These are phyloP conservation scores for Leccinum barrowsii DNA, from an alignment of 768 basidiomycete genomes.

Conservation along the genomic window DNA sequence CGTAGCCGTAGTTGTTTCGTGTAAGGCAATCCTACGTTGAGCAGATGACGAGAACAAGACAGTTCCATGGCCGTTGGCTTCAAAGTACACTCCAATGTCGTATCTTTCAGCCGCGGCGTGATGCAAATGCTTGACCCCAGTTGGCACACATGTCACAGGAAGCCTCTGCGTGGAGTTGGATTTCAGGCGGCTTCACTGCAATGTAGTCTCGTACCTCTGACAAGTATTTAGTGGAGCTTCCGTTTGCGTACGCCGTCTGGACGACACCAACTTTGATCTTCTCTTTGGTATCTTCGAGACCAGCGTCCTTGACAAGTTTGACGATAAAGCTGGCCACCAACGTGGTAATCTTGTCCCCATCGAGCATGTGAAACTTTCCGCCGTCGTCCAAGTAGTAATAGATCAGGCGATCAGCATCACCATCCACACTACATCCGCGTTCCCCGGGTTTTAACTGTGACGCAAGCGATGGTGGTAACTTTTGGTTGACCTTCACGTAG, in stretches of 20 bases:
- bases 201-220: slow-evolving; percentile 51
- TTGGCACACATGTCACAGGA: slow-evolving; percentile 91
- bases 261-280: slow-evolving; percentile 88
- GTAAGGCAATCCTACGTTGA: slow-evolving; percentile 51
- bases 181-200: not conserved
- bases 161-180: slow-evolving; percentile 56
- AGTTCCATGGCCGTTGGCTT: slow-evolving; percentile 98
- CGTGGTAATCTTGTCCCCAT: slow-evolving; percentile 97
- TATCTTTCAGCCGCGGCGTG: slow-evolving; percentile 92
- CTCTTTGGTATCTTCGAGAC: slow-evolving; percentile 53
- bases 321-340: slow-evolving; percentile 91
- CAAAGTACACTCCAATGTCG: slow-evolving; percentile 97
- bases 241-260: slow-evolving; percentile 98
- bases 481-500: slow-evolving; percentile 92
- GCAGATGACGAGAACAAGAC: slow-evolving; percentile 87
- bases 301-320: slow-evolving; percentile 82
- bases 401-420: slow-evolving; percentile 95
- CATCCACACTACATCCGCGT: slow-evolving; percentile 91
- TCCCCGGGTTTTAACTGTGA: slow-evolving; percentile 63
- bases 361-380: slow-evolving; percentile 83
- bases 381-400: slow-evolving; percentile 87
- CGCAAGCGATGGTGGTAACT: slow-evolving; percentile 72
- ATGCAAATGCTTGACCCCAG: slow-evolving; percentile 97
- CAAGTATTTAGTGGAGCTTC: slow-evolving; percentile 91
- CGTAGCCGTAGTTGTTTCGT: slow-evolving; percentile 77